Conservation (phyloP, 1,284 basidiomycete genomes). For the Cutaneotrichosporon dermatis region DNA sequence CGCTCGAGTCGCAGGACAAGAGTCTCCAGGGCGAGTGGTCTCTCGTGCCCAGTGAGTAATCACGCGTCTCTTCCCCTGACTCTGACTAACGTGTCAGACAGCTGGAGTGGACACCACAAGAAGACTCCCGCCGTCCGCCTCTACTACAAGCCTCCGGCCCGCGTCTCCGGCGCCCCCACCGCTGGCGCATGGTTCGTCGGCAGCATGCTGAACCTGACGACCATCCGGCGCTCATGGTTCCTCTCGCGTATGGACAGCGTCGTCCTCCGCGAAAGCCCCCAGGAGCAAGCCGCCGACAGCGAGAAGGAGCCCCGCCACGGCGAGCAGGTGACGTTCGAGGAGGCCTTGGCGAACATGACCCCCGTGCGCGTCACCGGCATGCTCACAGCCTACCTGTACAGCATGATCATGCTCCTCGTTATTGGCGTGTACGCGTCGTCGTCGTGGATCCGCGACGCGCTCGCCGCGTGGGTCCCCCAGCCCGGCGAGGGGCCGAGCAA, state of each 20-base stretch:
- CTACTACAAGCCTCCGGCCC: conserved; percentile 7
- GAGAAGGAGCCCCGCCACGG: conserved; percentile 54
- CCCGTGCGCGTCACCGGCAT: conserved; percentile 1
- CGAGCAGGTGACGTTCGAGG: conserved; percentile 65
- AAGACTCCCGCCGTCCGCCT: background rate
- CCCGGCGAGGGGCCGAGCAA: conserved; percentile 61
- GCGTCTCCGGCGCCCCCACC: conserved; percentile 8
- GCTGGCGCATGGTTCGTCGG: conserved; percentile 62
- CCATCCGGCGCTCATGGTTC: conserved; percentile 75
- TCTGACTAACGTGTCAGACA: too few relatives aligned
- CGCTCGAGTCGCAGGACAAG: conserved; percentile 47
- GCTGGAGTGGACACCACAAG: background rate
- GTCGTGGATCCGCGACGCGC: conserved; percentile 40
- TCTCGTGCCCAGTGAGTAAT: conserved; percentile 24
- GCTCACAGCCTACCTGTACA: conserved; percentile 13
- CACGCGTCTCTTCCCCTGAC: too few relatives aligned
- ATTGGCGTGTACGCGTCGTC: conserved; percentile 37
- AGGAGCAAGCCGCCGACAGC: background rate
- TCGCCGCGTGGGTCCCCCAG: conserved; percentile 54
- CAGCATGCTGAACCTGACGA: conserved; percentile 58
- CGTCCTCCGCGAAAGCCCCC: conserved; percentile 2
- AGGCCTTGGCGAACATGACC: conserved; percentile 53
- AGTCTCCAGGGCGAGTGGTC: conserved; percentile 40
- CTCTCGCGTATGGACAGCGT: conserved; percentile 53
- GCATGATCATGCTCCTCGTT: conserved; percentile 18